Evolutionary conservation across 2,329 filamentous ascomycete species (phyloP), one percentile per base, ranked within the genome.

Genomic region (Alternaria ethzedia): DNA sequence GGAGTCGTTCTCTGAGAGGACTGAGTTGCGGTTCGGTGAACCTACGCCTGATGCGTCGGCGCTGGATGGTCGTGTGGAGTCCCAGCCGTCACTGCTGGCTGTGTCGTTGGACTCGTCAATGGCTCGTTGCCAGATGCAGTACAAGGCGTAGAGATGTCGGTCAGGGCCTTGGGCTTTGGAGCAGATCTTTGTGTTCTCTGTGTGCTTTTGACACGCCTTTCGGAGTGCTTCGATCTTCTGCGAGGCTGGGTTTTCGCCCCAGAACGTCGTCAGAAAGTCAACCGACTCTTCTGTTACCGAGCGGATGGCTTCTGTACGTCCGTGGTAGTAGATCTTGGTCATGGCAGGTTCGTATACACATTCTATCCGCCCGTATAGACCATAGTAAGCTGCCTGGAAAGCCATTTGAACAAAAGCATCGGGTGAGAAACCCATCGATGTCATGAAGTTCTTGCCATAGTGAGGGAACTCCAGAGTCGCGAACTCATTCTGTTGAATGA

Each of bases 331-430:
- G 63, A 91, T 85, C 80, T 99, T 99, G 55, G 96, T 99, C 96
- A 99, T 98, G 45, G 96, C 95, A 8, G 96, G 96, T 80, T 99
- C 96, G 78, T 99, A 99, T 0, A 94, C 96, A 77, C 93, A 97
- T 80, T 98, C 96, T 1, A 97, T 89, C 5, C 93, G 89, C 4
- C 96, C 96, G 73, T 98, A 99, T 8, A 99, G 86, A 2, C 96
- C 96, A 75, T 97, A 99, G 83, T 99, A 98, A 1, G 96, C 95
- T 5, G 95, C 95, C 80, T 99, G 96, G 83, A 97, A 97, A 0
- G 96, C 96, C 95, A 99, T 98, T 80, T 99, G 96, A 20, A 99
- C 92, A 77, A 97, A 99, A 0, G 96, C 96, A 78, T 98, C 96
- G 0, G 96, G 95, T 0, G 95, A 98, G 81, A 98, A 96, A 8